These are phyloP conservation scores for Carallia brachiata DNA, from an alignment of 345 rosid genomes.

Conservation along the genomic window DNA sequence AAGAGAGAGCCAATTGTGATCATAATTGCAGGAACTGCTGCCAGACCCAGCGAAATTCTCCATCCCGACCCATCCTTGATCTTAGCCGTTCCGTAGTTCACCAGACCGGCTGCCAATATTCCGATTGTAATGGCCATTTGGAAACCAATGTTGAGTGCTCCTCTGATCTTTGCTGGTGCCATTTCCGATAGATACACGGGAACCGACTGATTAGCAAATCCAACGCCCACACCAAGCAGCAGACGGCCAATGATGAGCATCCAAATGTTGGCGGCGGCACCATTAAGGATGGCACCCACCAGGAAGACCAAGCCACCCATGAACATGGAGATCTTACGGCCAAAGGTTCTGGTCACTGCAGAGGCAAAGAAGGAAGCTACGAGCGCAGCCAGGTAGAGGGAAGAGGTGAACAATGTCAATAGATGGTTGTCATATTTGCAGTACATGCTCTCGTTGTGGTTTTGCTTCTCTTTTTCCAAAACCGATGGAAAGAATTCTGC, in stretches of 20 bases:
- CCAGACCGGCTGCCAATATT: conserved; percentile 57
- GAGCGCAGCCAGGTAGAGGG: conserved; percentile 72
- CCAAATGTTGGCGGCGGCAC: conserved; percentile 45
- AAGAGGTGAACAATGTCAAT: conserved; percentile 71
- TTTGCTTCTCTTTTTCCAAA: conserved; percentile 26
- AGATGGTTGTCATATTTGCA: conserved; percentile 72
- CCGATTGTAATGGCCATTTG: conserved; percentile 77
- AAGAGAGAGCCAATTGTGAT: conserved; percentile 59
- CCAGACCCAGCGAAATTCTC: conserved; percentile 69
- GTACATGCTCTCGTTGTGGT: conserved; percentile 43
- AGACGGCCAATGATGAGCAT: conserved; percentile 68
- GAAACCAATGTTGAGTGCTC: conserved; percentile 77
- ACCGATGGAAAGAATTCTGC: conserved; percentile 60
- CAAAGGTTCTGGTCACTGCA: conserved; percentile 45
- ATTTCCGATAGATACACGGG: conserved; percentile 79
- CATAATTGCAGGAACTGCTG: conserved; percentile 63
- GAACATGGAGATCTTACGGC: conserved; percentile 67
- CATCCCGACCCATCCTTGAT: conserved; percentile 64
- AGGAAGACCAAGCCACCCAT: conserved; percentile 60
- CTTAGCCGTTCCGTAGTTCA: conserved; percentile 56
- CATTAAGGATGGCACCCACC: conserved; percentile 58
- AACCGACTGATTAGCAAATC: conserved; percentile 83
- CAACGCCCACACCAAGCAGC: conserved; percentile 78
- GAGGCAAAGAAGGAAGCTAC: conserved; percentile 69
- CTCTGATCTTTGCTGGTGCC: conserved; percentile 74